Conservation (phyloP, 495 filamentous ascomycete genomes). For the Penicillium fimorum region DNA sequence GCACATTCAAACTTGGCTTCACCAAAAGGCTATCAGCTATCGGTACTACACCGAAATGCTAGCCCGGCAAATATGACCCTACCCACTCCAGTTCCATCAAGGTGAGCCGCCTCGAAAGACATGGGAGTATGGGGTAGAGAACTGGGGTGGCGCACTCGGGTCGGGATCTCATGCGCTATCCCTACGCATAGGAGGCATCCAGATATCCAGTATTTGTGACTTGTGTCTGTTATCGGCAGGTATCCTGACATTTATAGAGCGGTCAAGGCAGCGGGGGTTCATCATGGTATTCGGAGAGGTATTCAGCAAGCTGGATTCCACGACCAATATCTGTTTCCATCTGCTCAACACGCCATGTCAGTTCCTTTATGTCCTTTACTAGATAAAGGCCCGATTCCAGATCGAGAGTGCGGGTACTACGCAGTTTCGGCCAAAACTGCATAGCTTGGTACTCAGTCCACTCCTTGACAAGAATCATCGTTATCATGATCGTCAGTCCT, state of each 20-base stretch:
- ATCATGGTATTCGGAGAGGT: not conserved
- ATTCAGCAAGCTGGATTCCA: not conserved
- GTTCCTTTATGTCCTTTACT: not conserved
- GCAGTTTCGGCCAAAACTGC: slow-evolving; percentile 11
- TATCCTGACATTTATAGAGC: not conserved
- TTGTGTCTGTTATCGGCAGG: slow-evolving; percentile 1
- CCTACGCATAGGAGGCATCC: slow-evolving; percentile 11
- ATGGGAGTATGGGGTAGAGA: not conserved
- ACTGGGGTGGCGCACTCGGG: not conserved
- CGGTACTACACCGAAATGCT: not conserved
- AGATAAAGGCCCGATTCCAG: slow-evolving; percentile 3
- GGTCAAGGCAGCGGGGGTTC: not conserved
- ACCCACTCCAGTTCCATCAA: slow-evolving; percentile 6
- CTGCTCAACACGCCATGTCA: not conserved
- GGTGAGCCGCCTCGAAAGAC: slow-evolving; percentile 10
- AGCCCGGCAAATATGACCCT: not conserved
- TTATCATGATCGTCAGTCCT: not conserved
- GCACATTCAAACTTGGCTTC: not conserved
- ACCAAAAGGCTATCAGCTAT: not conserved
- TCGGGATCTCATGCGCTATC: slow-evolving; percentile 4
- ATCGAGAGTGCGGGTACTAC: slow-evolving; percentile 3
- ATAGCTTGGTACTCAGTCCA: slow-evolving; percentile 5
- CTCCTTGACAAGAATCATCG: slow-evolving; percentile 9
- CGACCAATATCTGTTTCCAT: not conserved
- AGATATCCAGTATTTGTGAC: slow-evolving; percentile 2